A percentile compares a stretch with the other conserved stretches of the same genome.
Evolutionary conservation across 2,329 filamentous ascomycete genomes (phyloP).

Genomic region (Sphaerulina musiva): DNA sequence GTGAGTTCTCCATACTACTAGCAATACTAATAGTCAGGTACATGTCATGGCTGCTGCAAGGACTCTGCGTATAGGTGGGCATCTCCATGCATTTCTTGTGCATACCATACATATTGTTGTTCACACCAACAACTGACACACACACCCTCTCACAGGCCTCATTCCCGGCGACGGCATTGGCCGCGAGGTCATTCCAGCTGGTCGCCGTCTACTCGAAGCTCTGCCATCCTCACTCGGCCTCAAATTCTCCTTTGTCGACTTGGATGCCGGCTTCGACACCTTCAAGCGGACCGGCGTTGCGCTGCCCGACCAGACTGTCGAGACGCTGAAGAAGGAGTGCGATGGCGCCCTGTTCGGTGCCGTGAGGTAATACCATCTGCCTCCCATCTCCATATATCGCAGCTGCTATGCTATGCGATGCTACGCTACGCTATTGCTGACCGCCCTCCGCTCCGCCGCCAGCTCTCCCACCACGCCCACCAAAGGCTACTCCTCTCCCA

Average conservation of each 20-base stretch:
- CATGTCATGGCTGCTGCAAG: slow-evolving; percentile 11
- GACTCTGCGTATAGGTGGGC: slow-evolving; percentile 8
- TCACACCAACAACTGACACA: too few species aligned
- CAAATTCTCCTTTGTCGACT: slow-evolving; percentile 89
- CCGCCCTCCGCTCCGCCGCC: too few species aligned
- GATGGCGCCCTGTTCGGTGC: slow-evolving; percentile 95
- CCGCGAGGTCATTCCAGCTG: slow-evolving; percentile 93
- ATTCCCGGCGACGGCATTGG: slow-evolving; percentile 98
- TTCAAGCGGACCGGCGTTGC: slow-evolving; percentile 86
- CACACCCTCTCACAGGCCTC: slow-evolving; percentile 55
- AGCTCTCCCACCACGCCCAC: slow-evolving; percentile 80
- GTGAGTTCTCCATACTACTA: too few species aligned
- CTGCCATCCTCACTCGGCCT: slow-evolving; percentile 84
- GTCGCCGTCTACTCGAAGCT: slow-evolving; percentile 83
- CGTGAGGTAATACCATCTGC: slow-evolving; percentile 45
- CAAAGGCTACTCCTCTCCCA: slow-evolving; percentile 91
- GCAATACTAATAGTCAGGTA: background rate
- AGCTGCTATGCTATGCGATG: too few species aligned
- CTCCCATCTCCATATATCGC: too few species aligned
- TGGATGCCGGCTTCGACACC: slow-evolving; percentile 86
- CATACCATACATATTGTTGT: too few species aligned
- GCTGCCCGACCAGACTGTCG: slow-evolving; percentile 83
- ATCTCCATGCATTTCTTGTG: background rate
- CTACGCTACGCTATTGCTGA: too few species aligned
- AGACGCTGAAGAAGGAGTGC: slow-evolving; percentile 82